Evolutionary conservation across 805 yeast species (phyloP).

Genomic region (Pichia paraexigua): DNA sequence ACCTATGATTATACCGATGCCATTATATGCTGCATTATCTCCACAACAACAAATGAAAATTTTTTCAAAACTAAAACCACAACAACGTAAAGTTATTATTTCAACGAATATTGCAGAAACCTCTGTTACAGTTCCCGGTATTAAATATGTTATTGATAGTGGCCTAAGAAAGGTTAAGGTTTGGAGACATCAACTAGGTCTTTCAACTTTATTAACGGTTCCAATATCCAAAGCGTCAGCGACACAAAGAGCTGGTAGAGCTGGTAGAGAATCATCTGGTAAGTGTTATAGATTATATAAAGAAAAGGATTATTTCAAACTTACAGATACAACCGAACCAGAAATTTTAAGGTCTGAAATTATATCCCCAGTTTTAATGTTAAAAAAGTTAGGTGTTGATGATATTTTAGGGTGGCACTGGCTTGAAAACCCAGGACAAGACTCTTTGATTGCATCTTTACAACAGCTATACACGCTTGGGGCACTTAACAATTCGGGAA

Average conservation of each 20-base stretch:
- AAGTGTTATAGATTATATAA: conserved; percentile 80
- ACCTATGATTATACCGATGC: conserved; percentile 68
- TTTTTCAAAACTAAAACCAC: conserved; percentile 56
- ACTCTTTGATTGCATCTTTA: conserved; percentile 67
- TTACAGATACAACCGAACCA: conserved; percentile 81
- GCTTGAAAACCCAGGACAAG: conserved; percentile 85
- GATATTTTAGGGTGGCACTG: conserved; percentile 85
- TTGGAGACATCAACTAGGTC: conserved; percentile 88
- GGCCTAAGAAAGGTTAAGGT: conserved; percentile 91
- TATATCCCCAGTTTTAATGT: conserved; percentile 72
- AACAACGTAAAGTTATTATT: conserved; percentile 75
- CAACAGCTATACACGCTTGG: conserved; percentile 68
- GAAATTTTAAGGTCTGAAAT: conserved; percentile 86
- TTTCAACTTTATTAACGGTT: conserved; percentile 86
- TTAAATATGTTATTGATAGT: conserved; percentile 84
- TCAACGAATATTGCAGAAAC: conserved; percentile 98
- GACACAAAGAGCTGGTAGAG: conserved; percentile 93
- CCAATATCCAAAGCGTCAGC: conserved; percentile 95
- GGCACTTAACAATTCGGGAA: conserved; percentile 72
- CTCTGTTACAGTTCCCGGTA: conserved; percentile 92
- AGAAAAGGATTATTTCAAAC: conserved; percentile 55
- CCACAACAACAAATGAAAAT: conserved; percentile 76
- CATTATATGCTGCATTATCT: conserved; percentile 90
- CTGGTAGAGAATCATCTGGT: conserved; percentile 96
- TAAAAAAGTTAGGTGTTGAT: conserved; percentile 75